Conservation (phyloP, 106 monocot species). For the Dendrobium huoshanense region DNA sequence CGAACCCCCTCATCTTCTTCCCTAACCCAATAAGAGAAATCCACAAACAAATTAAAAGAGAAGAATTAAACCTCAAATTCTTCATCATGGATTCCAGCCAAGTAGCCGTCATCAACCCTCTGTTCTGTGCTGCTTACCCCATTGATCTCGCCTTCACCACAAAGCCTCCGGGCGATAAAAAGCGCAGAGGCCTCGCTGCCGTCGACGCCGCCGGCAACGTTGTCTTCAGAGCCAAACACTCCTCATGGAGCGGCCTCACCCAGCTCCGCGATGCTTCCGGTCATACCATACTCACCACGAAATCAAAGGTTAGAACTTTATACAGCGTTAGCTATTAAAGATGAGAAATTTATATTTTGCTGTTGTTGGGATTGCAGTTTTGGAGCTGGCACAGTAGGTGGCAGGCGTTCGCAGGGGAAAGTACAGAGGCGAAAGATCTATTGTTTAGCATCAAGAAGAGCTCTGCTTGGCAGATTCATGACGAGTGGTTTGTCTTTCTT, state of each 20-base stretch:
- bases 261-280: not conserved
- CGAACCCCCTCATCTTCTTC: too few relatives aligned
- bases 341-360: too few relatives aligned
- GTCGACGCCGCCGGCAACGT: not conserved
- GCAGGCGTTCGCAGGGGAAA: constrained; percentile 3
- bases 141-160: not conserved
- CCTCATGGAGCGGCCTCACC: not conserved
- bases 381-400: not conserved
- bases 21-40: too few relatives aligned
- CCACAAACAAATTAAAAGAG: too few relatives aligned
- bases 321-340: too few relatives aligned
- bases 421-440: not conserved
- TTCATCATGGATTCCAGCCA: not conserved
- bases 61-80: too few relatives aligned
- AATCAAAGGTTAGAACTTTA: not conserved
- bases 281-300: not conserved
- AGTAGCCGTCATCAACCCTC: not conserved
- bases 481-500: constrained; percentile 2
- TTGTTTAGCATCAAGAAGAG: not conserved
- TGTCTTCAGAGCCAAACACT: not conserved
- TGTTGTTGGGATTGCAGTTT: not conserved
- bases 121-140: not conserved
- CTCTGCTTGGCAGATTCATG: not conserved
- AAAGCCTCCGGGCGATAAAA: not conserved
- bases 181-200: not conserved